Evolutionary conservation across 2,329 filamentous ascomycete genomes (phyloP), one percentile per base, ranked within the genome.

Genomic region (Ophiostoma ulmi): DNA sequence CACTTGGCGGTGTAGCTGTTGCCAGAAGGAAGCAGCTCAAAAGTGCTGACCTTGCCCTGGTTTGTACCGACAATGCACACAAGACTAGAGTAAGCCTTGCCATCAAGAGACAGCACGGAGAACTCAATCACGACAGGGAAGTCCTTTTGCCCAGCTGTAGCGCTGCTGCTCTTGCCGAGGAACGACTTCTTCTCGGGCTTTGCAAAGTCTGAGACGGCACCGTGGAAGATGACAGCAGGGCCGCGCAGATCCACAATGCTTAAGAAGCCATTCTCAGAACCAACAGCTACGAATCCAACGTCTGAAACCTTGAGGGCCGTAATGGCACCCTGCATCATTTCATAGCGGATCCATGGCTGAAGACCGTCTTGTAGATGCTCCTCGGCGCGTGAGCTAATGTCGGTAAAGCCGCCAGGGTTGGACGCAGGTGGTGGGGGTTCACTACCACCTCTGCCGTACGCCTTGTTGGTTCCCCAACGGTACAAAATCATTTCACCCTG

Each of bases 41-140:
- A 94, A 0, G 94, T 98, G 7, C 90, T 88, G 22, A 98, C 82
- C 75, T 92, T 92, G 58, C 95, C 95, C 39, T 88, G 80, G 74
- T 90, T 94, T 0, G 95, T 98, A 26, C 95, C 95, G 1, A 96
- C 91, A 75, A 98, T 96, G 74, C 95, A 91, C 72, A 90, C 88
- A 71, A 99, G 97, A 76, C 93, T 97, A 1, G 95, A 98, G 78
- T 97, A 99, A 74, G 92, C 89, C 77, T 98, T 94, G n/a, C 90
- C 91, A 63, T 98, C 95, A 4, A 97, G 81, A 3, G 91, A 96
- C 88, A 99, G 90, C 66, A 97, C 92, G 69, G 92, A 93, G 80
- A 98, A 99, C 77, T 97, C 92, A 38, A 98, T 88, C 39, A 83
- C 85, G 0, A 92, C 93, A 0, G 92, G 88, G 86, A 89, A 96